phyloP scores from a whole-genome alignment of 2,329 filamentous ascomycete genomes.

The Knufia fluminis region DNA sequence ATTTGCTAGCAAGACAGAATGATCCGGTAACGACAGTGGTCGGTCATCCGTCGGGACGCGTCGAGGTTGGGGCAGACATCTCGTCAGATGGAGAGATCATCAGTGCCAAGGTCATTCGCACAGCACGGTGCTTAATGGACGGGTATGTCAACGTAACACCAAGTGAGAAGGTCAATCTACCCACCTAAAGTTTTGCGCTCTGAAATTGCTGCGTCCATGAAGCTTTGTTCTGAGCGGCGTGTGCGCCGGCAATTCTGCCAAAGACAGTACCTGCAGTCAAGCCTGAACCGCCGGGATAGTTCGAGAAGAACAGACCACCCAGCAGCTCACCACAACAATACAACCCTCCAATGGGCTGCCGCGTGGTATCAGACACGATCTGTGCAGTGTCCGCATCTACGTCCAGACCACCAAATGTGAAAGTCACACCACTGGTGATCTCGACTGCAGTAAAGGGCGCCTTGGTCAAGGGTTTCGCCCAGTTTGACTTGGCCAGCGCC shows the following conservation, averaged over 20 bases:
- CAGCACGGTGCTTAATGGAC: constrained; percentile 19
- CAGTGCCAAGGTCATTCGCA: constrained; percentile 17
- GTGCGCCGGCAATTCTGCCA: constrained; percentile 36
- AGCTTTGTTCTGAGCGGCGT: constrained; percentile 21
- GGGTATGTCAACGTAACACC: constrained; percentile 14
- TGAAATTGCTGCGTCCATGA: constrained; percentile 4
- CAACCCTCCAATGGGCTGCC: constrained; percentile 38
- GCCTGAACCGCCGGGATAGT: constrained; percentile 55
- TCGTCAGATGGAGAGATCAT: constrained; percentile 10
- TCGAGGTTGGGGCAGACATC: constrained; percentile 17
- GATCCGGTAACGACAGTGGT: constrained; percentile 29
- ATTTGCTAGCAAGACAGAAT: constrained; percentile 23
- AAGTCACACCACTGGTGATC: constrained; percentile 57
- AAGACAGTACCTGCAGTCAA: constrained; percentile 51
- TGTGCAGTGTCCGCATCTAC: constrained; percentile 46
- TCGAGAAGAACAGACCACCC: constrained; percentile 53
- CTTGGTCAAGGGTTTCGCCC: constrained; percentile 51
- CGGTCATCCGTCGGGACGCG: constrained; percentile 39
- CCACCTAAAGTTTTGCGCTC: background rate
- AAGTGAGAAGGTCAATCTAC: background rate
- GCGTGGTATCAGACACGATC: constrained; percentile 40
- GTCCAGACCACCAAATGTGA: constrained; percentile 57
- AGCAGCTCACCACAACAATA: constrained; percentile 58
- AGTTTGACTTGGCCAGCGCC: constrained; percentile 53
- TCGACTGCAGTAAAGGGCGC: constrained; percentile 55